Conservation (phyloP, 352 stramenopile genomes). For the Phytophthora vignae region DNA sequence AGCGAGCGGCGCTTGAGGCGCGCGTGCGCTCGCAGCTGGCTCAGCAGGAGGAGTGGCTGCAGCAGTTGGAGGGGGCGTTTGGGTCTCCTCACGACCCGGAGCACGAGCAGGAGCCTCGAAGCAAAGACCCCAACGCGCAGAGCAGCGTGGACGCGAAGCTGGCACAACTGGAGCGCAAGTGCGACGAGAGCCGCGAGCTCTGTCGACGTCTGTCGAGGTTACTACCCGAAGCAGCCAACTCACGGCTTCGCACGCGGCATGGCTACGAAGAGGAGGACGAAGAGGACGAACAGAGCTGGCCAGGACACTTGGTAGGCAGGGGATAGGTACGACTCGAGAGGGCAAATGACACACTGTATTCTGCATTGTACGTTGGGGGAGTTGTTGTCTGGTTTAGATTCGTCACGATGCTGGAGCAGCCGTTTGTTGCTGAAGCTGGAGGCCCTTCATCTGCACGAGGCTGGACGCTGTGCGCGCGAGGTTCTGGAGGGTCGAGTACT, state of each 20-base stretch:
- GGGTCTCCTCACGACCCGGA: slow-evolving; percentile 57
- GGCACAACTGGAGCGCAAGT: slow-evolving; percentile 35
- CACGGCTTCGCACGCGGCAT: not conserved
- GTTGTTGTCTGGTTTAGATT: not conserved
- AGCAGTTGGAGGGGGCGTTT: slow-evolving; percentile 80
- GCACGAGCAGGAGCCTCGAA: slow-evolving; percentile 24
- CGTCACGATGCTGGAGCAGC: slow-evolving; percentile 15
- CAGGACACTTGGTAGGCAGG: slow-evolving; percentile 39
- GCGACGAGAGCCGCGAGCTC: slow-evolving; percentile 35
- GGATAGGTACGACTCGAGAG: slow-evolving; percentile 30
- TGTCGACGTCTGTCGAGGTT: slow-evolving; percentile 25
- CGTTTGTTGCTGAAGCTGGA: slow-evolving; percentile 6
- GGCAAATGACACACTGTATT: slow-evolving; percentile 32
- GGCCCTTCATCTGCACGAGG: slow-evolving; percentile 35
- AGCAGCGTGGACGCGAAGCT: slow-evolving; percentile 26
- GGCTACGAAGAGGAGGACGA: slow-evolving; percentile 26
- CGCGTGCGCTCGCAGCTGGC: slow-evolving; percentile 64
- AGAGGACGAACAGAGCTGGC: slow-evolving; percentile 31
- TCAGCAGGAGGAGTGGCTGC: slow-evolving; percentile 83
- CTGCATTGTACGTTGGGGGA: slow-evolving; percentile 5
- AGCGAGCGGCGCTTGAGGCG: slow-evolving; percentile 66
- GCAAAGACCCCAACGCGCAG: slow-evolving; percentile 11
- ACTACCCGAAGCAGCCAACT: slow-evolving; percentile 19
- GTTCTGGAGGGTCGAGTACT: slow-evolving; percentile 53
- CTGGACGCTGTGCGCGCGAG: slow-evolving; percentile 51